phyloP scores from a whole-genome alignment of 2,329 filamentous ascomycete species.

The Venturia oleaginea region DNA sequence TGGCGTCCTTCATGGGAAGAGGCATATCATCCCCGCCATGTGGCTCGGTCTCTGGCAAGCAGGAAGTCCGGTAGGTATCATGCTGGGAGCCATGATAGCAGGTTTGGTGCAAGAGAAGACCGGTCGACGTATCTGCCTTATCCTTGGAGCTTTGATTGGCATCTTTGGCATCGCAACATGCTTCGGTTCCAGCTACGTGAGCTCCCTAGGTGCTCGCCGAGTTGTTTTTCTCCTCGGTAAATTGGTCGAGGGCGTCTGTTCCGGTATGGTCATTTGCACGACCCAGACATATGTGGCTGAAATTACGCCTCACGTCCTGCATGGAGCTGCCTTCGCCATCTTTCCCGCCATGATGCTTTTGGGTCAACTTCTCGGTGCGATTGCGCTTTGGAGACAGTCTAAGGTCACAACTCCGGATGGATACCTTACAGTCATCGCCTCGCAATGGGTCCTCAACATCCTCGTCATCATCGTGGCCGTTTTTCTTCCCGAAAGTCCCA shows the following conservation, averaged over 20 bases:
- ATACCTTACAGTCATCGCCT: constrained; percentile 21
- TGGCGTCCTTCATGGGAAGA: neutral
- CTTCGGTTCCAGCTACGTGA: constrained; percentile 1
- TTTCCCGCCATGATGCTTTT: constrained; percentile 42
- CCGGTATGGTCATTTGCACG: constrained; percentile 7
- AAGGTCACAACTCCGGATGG: constrained; percentile 35
- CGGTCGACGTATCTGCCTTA: neutral
- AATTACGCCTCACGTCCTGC: constrained; percentile 37
- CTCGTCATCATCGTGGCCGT: constrained; percentile 35
- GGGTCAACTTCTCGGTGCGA: constrained; percentile 41
- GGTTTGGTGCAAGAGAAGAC: constrained; percentile 1
- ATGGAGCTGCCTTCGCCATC: constrained; percentile 40
- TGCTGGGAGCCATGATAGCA: neutral
- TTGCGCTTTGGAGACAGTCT: constrained; percentile 21
- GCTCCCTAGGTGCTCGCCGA: neutral
- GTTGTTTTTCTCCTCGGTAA: neutral
- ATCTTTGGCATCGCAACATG: neutral
- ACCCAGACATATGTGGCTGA: constrained; percentile 41
- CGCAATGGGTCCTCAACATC: constrained; percentile 14
- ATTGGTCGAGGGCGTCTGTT: neutral
- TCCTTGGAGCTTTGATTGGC: neutral
- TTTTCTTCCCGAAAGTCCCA: constrained; percentile 43
- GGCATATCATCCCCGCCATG: neutral
- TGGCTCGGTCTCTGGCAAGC: neutral
- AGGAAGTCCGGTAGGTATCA: neutral